Base-by-base conservation (phyloP, 2,329 filamentous ascomycete genomes). In the Rhinocladiella mackenziei region DNA sequence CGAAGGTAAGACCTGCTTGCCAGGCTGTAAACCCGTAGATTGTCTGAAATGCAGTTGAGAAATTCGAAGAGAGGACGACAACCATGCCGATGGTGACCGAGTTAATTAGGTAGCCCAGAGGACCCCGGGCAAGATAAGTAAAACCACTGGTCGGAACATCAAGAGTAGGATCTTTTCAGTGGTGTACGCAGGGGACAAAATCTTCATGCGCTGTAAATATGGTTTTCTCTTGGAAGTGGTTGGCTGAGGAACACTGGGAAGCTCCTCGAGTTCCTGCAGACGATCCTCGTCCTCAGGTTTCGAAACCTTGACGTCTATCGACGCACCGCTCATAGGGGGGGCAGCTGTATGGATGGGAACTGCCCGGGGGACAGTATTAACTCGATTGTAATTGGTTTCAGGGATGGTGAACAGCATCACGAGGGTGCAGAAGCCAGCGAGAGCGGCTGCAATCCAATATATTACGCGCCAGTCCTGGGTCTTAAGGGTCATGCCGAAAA, bases 1-100 rank as follows among this genome's bases (percentile, higher is more conserved):
- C 52, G 45, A 74, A 77, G 5, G 78, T 58, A 0, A 79, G 58
- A 0, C 73, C 74, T 4, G 22, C 22, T 15, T 39, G 36, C 22
- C 22, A 30, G 9, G 6, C 36, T 2, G 22, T 39, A 13, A 39
- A 39, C 8, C 22, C 22, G 36, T 39, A 39, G 15, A 39, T 32
- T 2, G 35, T 43, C 11, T 34, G 30, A 26, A 58, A 56, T 2
- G 56, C 54, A 0, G 42, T 35, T 2, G 54, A 39, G 8, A 53
- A 50, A 31, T 56, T 56, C 2, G 48, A 49, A 1, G 48, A 48
- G 9, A 58, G 58, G 17, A 55, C 52, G 17, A 60, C 45, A 37
- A 65, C 56, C 34, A 62, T 61, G 3, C 63, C 62, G 19, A 56
- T 53, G 1, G 45, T 48, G 23, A 56, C 52, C 1, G 53, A 54